Base-by-base conservation (phyloP, 345 rosid genomes). In the Reutealis trisperma region DNA sequence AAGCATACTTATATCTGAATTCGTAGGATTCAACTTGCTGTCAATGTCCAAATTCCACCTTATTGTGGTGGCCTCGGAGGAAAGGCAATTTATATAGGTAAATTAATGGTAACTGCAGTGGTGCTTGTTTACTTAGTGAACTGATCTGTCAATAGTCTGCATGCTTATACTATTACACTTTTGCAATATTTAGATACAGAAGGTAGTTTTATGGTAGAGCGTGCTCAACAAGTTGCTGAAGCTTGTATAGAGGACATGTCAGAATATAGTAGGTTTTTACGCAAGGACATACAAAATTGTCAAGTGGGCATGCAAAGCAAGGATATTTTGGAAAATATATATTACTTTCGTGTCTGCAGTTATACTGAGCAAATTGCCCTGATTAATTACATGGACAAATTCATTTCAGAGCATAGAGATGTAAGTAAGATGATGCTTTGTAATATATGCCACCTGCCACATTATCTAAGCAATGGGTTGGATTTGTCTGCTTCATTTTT, bases 131-230 rank as follows among this genome's bases (percentile, higher is more conserved):
- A 61, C 61, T n/a, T 58, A 59, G 9, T 54, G 12, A 25, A 25
- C 30, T 79, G 70, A 12, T 74, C 25, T 44, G 9, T 45, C 22
- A 14, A 63, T 32, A 51, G 37, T 32, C 24, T 49, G 63, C 5
- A 76, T 44, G 74, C 34, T 67, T 69, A 24, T 71, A 34, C 70
- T 71, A 30, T 21, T 62, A 27, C n/a, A 54, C 16, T 64, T 66
- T 24, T 76, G 58, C 77, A 60, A 62, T 84, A 30, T 70, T 60
- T 83, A 95, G 99, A 95, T 85, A 93, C 97, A 8, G 99, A 95
- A 82, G 98, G 99, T 63, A 95, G 98, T 81, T 95, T 93, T 78
- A 92, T 93, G 96, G 93, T 87, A 86, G 98, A 95, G 86, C 97
- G 97, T 63, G 97, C 88, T 72, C 84, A 84, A 77, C 97, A 93